These are phyloP conservation scores for Tricholoma hemisulphureum DNA, from an alignment of 768 basidiomycete species.

Conservation along the genomic window DNA sequence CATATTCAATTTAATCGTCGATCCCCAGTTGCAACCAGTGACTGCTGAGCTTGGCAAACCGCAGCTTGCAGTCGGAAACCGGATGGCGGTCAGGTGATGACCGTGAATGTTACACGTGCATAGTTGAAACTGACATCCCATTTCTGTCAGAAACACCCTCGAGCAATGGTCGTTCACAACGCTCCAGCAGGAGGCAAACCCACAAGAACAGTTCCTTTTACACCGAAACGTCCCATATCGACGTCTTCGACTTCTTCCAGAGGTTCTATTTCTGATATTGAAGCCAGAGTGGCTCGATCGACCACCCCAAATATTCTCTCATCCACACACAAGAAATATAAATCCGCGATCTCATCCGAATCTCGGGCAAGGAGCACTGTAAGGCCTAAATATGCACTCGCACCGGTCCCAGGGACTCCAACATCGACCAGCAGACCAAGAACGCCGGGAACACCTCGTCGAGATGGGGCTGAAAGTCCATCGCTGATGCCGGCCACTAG, in stretches of 20 bases:
- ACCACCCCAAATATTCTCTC: conserved; percentile 27
- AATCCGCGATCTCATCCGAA: conserved; percentile 55
- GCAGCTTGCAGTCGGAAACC: neutral
- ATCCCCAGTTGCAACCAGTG: too few relatives aligned
- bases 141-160: neutral
- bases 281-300: conserved; percentile 32
- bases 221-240: conserved; percentile 53
- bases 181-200: conserved; percentile 35
- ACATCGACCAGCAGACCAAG: conserved; percentile 48
- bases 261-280: conserved; percentile 23
- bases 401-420: conserved; percentile 55
- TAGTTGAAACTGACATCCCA: neutral
- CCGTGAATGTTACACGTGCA: neutral
- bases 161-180: conserved; percentile 16
- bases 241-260: conserved; percentile 27
- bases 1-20: too few relatives aligned
- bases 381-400: conserved; percentile 32
- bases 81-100: neutral
- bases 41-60: too few relatives aligned
- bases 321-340: conserved; percentile 64
- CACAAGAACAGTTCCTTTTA: conserved; percentile 46
- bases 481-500: conserved; percentile 46
- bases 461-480: conserved; percentile 49
- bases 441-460: conserved; percentile 51
- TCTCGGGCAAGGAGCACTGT: conserved; percentile 23